Conservation (phyloP, 2,329 filamentous ascomycete genomes). For the Exophiala viscosa region DNA sequence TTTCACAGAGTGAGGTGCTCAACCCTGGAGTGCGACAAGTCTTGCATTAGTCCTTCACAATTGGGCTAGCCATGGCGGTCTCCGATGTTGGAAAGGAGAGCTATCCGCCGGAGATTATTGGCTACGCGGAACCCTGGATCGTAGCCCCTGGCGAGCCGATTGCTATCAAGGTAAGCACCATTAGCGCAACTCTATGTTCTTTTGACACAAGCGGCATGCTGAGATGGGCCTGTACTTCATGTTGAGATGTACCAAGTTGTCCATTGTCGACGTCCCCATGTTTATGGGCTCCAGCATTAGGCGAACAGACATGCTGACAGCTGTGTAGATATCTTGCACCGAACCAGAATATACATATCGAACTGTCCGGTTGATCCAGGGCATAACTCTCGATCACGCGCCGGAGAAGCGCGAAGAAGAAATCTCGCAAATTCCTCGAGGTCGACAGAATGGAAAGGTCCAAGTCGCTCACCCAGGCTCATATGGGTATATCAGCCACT, state of each 20-base stretch:
- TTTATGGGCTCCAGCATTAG: neutral
- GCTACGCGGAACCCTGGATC: conserved; percentile 22
- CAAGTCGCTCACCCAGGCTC: conserved; percentile 15
- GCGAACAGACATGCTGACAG: neutral
- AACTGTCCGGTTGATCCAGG: conserved; percentile 17
- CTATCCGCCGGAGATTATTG: conserved; percentile 18
- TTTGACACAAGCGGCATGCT: neutral
- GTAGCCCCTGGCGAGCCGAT: conserved; percentile 10
- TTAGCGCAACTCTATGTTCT: neutral
- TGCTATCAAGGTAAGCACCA: conserved; percentile 12
- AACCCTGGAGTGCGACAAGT: neutral
- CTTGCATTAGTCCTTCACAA: neutral
- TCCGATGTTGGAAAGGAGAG: neutral
- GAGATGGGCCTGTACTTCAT: neutral
- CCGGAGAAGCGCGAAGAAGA: conserved; percentile 4
- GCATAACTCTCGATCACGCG: conserved; percentile 4
- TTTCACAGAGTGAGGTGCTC: neutral
- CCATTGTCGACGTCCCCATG: no score
- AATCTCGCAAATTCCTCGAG: conserved; percentile 8
- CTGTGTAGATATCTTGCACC: conserved; percentile 16
- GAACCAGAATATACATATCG: conserved; percentile 20
- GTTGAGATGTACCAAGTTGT: no score
- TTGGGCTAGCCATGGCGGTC: neutral
- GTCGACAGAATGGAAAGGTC: conserved; percentile 6
- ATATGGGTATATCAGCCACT: conserved; percentile 8